Base-by-base conservation (phyloP, 768 basidiomycete species). In the Mycena maculata region DNA sequence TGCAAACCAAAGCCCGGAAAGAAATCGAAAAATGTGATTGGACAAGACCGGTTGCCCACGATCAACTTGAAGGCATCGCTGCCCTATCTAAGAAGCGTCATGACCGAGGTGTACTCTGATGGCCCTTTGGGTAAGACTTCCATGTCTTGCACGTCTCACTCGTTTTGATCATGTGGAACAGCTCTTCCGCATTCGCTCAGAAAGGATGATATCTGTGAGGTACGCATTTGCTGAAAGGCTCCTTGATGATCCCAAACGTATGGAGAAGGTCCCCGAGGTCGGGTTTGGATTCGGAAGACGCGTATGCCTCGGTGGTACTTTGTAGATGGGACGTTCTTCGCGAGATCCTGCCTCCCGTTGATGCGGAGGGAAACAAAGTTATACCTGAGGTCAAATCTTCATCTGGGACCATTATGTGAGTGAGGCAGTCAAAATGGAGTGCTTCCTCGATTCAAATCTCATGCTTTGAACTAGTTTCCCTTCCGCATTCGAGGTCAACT, bases 231-330 rank as follows among this genome's bases (percentile, higher is more conserved):
- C 68, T 59, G 1, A 70, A 70, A 36, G 64, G 67, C 6, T 48
- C 67, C 1, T 27, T 56, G 6, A 16, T 64, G 7, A 55, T 64
- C 7, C 33, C 62, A 1, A 69, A 69, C 45, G 27, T 64, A 54
- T 64, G 63, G 70, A 68, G 15, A 63, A 65, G 7, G 63, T 63
- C 18, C 36, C 48, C 13, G 57, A 64, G 7, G 13, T 72, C 18
- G 33, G 58, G 27, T 71, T 71, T 27, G 72, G 72, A 1, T 74
- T 74, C 30, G 70, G 72, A 2, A 56, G 70, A 1, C 50, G 70
- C 23, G 38, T 47, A 2, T 73, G 72, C 23, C 68, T 69, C 30
- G 65, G 69, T 20, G 23, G 16, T 42, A 42, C 3, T 64, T 68
- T 13, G 67, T 27, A 2, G 58, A 64, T 20, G 38, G 25, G 0